Evolutionary conservation across 2,329 filamentous ascomycete species (phyloP).

Genomic region (Botrytis aclada): DNA sequence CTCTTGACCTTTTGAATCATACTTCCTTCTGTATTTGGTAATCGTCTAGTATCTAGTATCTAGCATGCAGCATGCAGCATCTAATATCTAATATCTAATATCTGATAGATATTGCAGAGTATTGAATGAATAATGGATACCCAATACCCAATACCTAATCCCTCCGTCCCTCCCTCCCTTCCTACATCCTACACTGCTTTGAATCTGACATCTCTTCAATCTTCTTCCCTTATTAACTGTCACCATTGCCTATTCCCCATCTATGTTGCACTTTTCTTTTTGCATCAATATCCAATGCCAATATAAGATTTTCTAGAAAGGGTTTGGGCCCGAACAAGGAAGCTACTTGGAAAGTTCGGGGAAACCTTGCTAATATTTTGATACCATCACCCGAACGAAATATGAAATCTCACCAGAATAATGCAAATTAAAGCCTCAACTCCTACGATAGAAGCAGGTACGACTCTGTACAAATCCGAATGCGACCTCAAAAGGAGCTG

Average conservation of each 20-base stretch:
- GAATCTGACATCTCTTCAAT: not conserved
- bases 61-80: not conserved
- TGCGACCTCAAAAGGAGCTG: not conserved
- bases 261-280: not conserved
- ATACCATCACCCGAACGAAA: not conserved
- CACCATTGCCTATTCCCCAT: not conserved
- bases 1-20: slow-evolving; percentile 1
- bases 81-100: not conserved
- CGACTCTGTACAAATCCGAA: not conserved
- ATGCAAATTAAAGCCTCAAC: not conserved
- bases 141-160: no score
- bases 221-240: not conserved
- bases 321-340: slow-evolving; percentile 3
- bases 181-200: not conserved
- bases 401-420: not conserved
- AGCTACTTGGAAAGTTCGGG: slow-evolving; percentile 3
- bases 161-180: no score
- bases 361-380: slow-evolving; percentile 12
- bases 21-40: not conserved
- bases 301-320: not conserved
- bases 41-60: not conserved
- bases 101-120: not conserved
- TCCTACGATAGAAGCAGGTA: not conserved
- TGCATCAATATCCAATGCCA: not conserved
- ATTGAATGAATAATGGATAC: not conserved